Conservation (phyloP, 495 filamentous ascomycete genomes). For the Annulohypoxylon maeteangense region DNA sequence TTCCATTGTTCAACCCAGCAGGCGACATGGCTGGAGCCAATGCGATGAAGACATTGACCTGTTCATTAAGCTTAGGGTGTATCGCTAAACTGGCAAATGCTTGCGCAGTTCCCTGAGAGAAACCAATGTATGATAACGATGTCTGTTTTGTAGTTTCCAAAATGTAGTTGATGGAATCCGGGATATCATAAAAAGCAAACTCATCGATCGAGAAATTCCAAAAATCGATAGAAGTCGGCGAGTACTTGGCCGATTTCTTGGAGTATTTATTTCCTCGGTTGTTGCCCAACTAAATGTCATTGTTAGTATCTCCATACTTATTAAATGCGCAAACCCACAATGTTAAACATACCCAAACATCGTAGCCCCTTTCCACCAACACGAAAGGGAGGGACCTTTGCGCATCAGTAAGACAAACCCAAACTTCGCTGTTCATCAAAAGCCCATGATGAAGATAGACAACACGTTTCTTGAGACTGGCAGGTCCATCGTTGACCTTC, state of each 20-base stretch:
- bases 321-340: background rate
- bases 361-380: conserved; percentile 90
- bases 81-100: conserved; percentile 96
- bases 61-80: conserved; percentile 90
- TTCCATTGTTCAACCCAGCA: conserved; percentile 83
- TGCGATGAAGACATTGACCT: conserved; percentile 97
- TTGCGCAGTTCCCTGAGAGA: conserved; percentile 96
- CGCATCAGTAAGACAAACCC: conserved; percentile 91
- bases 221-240: conserved; percentile 80
- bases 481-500: conserved; percentile 75
- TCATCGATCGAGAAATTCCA: conserved; percentile 99
- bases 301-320: conserved; percentile 4
- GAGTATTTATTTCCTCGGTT: conserved; percentile 99
- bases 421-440: conserved; percentile 98
- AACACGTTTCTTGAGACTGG: conserved; percentile 81
- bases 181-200: conserved; percentile 97
- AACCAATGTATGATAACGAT: conserved; percentile 95
- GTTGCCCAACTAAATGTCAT: conserved; percentile 76
- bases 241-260: conserved; percentile 82
- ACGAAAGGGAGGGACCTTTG: conserved; percentile 88
- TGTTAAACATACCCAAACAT: conserved; percentile 81
- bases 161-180: conserved; percentile 91
- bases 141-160: conserved; percentile 81
- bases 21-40: conserved; percentile 97
- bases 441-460: conserved; percentile 96